These are phyloP conservation scores for Puccinia coronata DNA, from an alignment of 1,284 basidiomycete species.

Conservation along the genomic window DNA sequence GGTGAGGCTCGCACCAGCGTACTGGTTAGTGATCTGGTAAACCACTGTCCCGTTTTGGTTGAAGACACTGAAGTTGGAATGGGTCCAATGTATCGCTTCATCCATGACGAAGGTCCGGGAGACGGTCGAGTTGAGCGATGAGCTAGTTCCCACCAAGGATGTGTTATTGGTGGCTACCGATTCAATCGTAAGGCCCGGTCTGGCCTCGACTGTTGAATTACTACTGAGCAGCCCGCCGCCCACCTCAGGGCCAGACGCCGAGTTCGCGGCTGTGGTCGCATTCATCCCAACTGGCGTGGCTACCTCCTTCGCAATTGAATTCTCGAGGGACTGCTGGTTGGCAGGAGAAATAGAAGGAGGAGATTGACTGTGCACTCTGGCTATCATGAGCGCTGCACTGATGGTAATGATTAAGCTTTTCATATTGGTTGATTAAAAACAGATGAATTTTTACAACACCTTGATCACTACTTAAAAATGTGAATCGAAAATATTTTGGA, in stretches of 20 bases:
- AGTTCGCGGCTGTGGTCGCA: neutral
- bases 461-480: no score
- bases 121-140: neutral
- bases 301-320: neutral
- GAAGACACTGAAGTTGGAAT: constrained; percentile 30
- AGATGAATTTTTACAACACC: no score
- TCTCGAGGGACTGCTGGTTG: neutral
- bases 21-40: constrained; percentile 32
- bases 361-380: neutral
- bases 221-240: neutral
- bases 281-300: no score
- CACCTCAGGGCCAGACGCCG: neutral
- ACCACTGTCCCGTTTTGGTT: constrained; percentile 7
- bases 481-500: no score
- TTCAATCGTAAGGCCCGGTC: neutral
- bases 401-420: no score
- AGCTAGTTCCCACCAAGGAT: neutral
- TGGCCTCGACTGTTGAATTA: neutral
- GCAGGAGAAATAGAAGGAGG: neutral
- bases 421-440: no score
- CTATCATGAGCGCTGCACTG: neutral
- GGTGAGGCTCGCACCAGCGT: neutral
- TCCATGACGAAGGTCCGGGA: constrained; percentile 10
- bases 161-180: neutral
- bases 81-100: constrained; percentile 16